phyloP scores from a whole-genome alignment of 192 early-diverging fungal genomes.

The Pilaira anomala region DNA sequence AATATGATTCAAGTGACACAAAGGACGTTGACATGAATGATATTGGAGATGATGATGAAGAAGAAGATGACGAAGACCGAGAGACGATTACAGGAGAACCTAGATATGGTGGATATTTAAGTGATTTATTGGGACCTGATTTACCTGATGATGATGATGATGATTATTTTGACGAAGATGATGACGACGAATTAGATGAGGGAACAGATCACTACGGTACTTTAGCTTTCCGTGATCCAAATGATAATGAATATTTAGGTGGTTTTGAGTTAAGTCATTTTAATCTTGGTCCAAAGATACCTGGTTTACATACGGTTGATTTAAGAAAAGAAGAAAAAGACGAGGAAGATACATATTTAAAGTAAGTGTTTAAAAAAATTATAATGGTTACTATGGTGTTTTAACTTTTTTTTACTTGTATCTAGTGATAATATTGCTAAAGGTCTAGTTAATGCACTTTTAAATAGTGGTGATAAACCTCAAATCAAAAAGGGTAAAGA shows the following conservation, averaged over 20 bases:
- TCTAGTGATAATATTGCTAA: conserved; percentile 14
- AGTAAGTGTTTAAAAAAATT: conserved; percentile 5
- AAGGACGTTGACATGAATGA: too few relatives aligned
- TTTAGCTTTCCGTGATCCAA: conserved; percentile 15
- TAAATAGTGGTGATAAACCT: conserved; percentile 4
- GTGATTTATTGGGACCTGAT: conserved; percentile 12
- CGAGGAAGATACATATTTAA: conserved; percentile 4
- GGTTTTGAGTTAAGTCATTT: conserved; percentile 20
- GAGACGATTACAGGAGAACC: not conserved
- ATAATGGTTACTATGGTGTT: not conserved
- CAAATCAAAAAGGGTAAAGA: not conserved
- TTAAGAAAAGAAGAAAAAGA: conserved; percentile 14
- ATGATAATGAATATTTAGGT: conserved; percentile 15
- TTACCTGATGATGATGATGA: conserved; percentile 8
- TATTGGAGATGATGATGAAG: not conserved
- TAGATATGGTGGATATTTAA: not conserved
- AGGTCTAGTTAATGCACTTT: conserved; percentile 5
- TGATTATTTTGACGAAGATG: not conserved
- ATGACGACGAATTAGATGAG: not conserved
- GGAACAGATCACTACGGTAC: not conserved
- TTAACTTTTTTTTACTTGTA: not conserved
- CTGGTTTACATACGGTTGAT: not conserved
- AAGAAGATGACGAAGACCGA: not conserved
- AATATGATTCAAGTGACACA: not conserved
- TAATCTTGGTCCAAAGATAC: not conserved